These are phyloP conservation scores for Ophiostoma australiae DNA, from an alignment of 2,329 filamentous ascomycete species.

Conservation along the genomic window DNA sequence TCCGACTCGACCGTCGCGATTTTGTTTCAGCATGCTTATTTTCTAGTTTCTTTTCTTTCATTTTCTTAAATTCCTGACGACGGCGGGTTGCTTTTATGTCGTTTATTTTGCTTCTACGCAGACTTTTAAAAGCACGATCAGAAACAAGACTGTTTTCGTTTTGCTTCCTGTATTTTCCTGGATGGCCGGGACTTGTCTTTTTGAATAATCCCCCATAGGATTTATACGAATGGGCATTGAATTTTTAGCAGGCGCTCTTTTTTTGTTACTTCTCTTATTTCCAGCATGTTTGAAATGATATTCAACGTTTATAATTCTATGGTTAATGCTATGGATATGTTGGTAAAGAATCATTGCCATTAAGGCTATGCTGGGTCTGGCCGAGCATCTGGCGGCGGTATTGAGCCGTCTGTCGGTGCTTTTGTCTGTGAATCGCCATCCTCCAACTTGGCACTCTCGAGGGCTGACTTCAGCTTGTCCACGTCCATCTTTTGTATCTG, in stretches of 20 bases:
- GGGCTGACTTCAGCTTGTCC: neutral
- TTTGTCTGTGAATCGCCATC: neutral
- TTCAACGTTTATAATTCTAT: neutral
- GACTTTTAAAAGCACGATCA: conserved; percentile 9
- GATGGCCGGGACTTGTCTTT: neutral
- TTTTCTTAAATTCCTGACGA: neutral
- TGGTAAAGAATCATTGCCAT: neutral
- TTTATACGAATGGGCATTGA: neutral
- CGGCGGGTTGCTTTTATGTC: neutral
- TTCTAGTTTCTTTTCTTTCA: neutral
- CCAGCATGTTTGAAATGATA: neutral
- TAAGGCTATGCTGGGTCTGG: neutral
- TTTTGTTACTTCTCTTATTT: neutral
- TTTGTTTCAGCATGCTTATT: neutral
- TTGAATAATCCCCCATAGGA: neutral
- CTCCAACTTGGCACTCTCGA: neutral
- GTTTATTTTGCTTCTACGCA: neutral
- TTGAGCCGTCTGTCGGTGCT: neutral
- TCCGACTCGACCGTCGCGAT: no score
- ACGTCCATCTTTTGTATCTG: neutral
- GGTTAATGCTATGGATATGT: neutral
- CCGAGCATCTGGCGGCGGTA: neutral
- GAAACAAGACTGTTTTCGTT: neutral
- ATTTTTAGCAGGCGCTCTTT: neutral
- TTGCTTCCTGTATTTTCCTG: neutral